A percentile compares a stretch with the other conserved stretches of the same genome.
phyloP scores from a whole-genome alignment of 495 filamentous ascomycete species.

The Halenospora varia region DNA sequence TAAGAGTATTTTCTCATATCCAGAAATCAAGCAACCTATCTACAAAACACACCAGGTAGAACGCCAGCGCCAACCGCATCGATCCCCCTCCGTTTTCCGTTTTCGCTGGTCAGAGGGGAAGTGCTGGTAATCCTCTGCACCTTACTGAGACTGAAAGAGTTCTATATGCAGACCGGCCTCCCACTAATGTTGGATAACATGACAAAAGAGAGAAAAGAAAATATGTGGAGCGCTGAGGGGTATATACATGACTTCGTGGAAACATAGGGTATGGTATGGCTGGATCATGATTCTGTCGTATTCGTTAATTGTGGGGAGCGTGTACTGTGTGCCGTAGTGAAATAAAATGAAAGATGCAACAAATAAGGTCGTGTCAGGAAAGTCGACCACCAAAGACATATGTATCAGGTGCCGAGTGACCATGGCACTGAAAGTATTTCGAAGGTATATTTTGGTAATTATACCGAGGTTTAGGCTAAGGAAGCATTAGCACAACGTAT shows the following conservation, averaged over 20 bases:
- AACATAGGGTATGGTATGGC: neutral
- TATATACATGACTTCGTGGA: neutral
- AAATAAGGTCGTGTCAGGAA: neutral
- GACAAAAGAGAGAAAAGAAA: neutral
- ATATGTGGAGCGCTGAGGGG: neutral
- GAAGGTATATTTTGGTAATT: neutral
- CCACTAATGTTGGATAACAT: neutral
- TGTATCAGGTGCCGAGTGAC: neutral
- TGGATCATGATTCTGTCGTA: no score
- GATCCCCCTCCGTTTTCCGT: neutral
- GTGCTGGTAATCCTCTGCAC: conserved; percentile 5
- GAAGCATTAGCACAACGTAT: neutral
- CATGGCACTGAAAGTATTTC: neutral
- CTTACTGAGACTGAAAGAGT: neutral
- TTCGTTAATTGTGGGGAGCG: neutral
- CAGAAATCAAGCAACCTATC: no score
- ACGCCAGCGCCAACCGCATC: conserved; percentile 1
- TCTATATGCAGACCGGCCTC: neutral
- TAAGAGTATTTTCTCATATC: no score
- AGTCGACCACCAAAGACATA: neutral
- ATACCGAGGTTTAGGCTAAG: neutral
- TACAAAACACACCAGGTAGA: no score
- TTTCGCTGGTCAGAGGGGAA: conserved; percentile 1
- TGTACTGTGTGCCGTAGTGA: neutral
- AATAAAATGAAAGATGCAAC: neutral